Evolutionary conservation across 2,329 filamentous ascomycete genomes (phyloP), one percentile per base, ranked within the genome.

Genomic region (Ilyonectria sp.): DNA sequence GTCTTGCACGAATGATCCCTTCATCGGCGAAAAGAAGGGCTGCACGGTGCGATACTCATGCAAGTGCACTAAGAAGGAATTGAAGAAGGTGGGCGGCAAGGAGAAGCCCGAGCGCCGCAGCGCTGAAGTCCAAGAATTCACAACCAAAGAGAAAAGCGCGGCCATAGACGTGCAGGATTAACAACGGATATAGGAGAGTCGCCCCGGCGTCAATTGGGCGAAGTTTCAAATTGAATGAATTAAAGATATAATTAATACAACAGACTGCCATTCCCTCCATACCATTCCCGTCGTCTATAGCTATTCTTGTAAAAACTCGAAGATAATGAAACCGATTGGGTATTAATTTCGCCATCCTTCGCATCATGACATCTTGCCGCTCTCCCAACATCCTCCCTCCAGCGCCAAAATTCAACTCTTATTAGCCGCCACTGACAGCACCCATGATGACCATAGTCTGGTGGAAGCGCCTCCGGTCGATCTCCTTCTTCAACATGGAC

Each of bases 401-500:
- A 40, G 37, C 10, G 2, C 17, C 4, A 6, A 29, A 21, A 17
- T 9, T 29, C 64, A 54, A 19, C 57, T 31, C 13, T 29, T 43
- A 23, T 37, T 53, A 71, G 10, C 57, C 4, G 50, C 68, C 65
- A 26, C 49, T 60, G 55, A 67, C 78, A 53, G 63, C 79, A 11
- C 70, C 79, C 43, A 73, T 80, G 60, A 89, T 82, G 4, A 83
- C 78, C 63, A 84, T 82, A 50, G 84, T 78, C 81, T 91, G 87
- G 56, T 86, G 78, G 66, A 82, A 75, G 65, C 87, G 82, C 69
- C 87, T 81, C 47, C 89, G 81, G 76, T 92, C 90, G 56, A 90
- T 80, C 82, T 92, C 90, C 78, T 87, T 89, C 85, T 92, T 91
- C 71, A 92, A 76, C 89, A 92, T 90, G 17, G 86, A 78, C 63